phyloP scores from a whole-genome alignment of 495 filamentous ascomycete genomes.

The Amorphotheca resinae region DNA sequence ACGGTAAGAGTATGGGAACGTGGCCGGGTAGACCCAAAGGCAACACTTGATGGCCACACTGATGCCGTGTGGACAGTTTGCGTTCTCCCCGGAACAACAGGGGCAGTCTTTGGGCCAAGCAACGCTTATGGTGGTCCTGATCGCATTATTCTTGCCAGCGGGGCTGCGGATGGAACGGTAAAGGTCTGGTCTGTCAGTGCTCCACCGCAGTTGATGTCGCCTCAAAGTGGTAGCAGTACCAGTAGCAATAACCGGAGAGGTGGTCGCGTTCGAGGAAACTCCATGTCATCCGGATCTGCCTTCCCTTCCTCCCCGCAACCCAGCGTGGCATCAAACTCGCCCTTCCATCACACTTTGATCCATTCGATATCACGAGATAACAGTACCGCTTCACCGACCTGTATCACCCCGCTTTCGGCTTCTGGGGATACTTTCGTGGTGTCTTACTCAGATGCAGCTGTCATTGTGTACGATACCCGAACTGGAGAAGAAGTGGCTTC shows the following conservation, averaged over 20 bases:
- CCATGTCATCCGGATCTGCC: constrained; percentile 78
- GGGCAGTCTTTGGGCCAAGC: constrained; percentile 59
- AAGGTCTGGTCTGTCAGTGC: constrained; percentile 90
- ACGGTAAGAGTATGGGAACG: constrained; percentile 92
- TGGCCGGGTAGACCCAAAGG: constrained; percentile 87
- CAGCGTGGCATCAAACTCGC: constrained; percentile 52
- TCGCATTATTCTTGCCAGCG: constrained; percentile 79
- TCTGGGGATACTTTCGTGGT: constrained; percentile 91
- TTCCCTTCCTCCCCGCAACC: constrained; percentile 88
- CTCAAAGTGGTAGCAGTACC: constrained; percentile 34
- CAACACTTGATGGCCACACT: constrained; percentile 84
- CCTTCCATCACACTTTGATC: constrained; percentile 53
- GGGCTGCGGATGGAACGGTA: constrained; percentile 81
- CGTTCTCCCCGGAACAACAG: constrained; percentile 75
- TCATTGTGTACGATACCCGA: constrained; percentile 82
- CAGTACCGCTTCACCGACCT: constrained; percentile 67
- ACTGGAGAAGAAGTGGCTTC: constrained; percentile 82
- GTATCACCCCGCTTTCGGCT: constrained; percentile 74
- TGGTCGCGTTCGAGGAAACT: constrained; percentile 75
- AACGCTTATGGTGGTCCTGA: constrained; percentile 63
- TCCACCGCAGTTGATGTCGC: constrained; percentile 69
- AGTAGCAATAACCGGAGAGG: constrained; percentile 43
- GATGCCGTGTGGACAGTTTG: constrained; percentile 95
- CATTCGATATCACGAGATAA: constrained; percentile 67
- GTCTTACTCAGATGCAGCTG: constrained; percentile 76